phyloP scores from a whole-genome alignment of 805 yeast species.

The Lipomyces yamanashiensis region DNA sequence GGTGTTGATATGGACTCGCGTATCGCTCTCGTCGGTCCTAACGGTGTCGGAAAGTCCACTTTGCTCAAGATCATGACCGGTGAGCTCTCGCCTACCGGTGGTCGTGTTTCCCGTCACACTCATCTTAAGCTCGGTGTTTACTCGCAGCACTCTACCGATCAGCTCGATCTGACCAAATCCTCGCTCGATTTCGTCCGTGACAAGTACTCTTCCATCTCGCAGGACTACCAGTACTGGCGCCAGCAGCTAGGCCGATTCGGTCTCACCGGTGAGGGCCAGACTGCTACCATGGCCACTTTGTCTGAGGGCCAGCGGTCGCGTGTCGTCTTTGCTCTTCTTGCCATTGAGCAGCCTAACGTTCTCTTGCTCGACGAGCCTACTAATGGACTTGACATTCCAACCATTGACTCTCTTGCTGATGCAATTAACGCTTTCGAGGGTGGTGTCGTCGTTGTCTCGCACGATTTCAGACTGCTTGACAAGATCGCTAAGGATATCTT shows the following conservation, averaged over 20 bases:
- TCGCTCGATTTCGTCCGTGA: constrained; percentile 97
- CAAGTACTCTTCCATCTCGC: constrained; percentile 85
- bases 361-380: constrained; percentile 98
- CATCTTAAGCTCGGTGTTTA: constrained; percentile 98
- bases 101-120: constrained; percentile 96
- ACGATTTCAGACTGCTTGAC: constrained; percentile 97
- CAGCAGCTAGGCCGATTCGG: constrained; percentile 97
- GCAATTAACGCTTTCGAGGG: constrained; percentile 95
- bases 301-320: constrained; percentile 99
- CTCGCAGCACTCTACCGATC: constrained; percentile 99
- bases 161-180: constrained; percentile 91
- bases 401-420: constrained; percentile 96
- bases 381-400: constrained; percentile 97
- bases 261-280: constrained; percentile 98
- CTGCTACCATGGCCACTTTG: constrained; percentile 96
- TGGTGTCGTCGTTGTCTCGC: constrained; percentile 98
- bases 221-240: constrained; percentile 96
- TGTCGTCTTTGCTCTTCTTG: constrained; percentile 95
- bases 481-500: constrained; percentile 96
- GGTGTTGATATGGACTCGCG: constrained; percentile 99
- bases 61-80: constrained; percentile 97
- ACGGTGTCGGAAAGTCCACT: constrained; percentile 99
- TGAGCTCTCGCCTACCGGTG: constrained; percentile 82
- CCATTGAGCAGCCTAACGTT: constrained; percentile 93
- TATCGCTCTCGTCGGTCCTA: constrained; percentile 96